These are phyloP conservation scores for Polychytrium aggregatum DNA, from an alignment of 192 early-diverging fungal genomes.

Conservation along the genomic window DNA sequence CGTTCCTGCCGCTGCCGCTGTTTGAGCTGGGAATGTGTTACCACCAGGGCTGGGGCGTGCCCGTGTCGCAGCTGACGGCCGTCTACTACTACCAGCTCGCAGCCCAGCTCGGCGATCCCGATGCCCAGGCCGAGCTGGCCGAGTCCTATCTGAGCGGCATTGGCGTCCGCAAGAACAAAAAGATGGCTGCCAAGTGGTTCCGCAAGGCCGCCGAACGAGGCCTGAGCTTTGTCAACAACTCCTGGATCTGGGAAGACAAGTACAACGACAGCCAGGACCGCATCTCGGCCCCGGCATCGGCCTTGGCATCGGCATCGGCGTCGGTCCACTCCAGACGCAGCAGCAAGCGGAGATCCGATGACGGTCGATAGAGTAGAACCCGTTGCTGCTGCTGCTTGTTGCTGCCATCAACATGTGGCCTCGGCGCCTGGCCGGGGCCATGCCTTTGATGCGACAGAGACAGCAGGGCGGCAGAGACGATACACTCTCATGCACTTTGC, in stretches of 20 bases:
- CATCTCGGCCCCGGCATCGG: too few relatives aligned
- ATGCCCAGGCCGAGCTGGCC: slow-evolving; percentile 13
- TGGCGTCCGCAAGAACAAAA: slow-evolving; percentile 7
- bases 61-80: slow-evolving; percentile 8
- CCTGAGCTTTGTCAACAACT: slow-evolving; percentile 9
- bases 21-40: slow-evolving; percentile 20
- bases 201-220: slow-evolving; percentile 12
- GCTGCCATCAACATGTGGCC: too few relatives aligned
- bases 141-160: slow-evolving; percentile 3
- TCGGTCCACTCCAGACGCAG: too few relatives aligned
- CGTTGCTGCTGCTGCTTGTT: too few relatives aligned
- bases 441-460: too few relatives aligned
- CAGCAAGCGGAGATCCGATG: too few relatives aligned
- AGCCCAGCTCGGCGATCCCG: slow-evolving; percentile 16
- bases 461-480: too few relatives aligned
- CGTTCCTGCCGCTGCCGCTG: slow-evolving; percentile 16
- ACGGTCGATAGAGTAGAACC: too few relatives aligned
- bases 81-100: slow-evolving; percentile 18
- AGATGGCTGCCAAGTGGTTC: slow-evolving; percentile 19
- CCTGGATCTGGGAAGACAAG: slow-evolving; percentile 25
- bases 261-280: slow-evolving; percentile 19
- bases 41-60: slow-evolving; percentile 21
- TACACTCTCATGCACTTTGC: too few relatives aligned
- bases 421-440: too few relatives aligned
- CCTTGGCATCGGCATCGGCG: too few relatives aligned